These are phyloP conservation scores for Leucogyrophana mollusca DNA, from an alignment of 768 basidiomycete species.

Conservation along the genomic window DNA sequence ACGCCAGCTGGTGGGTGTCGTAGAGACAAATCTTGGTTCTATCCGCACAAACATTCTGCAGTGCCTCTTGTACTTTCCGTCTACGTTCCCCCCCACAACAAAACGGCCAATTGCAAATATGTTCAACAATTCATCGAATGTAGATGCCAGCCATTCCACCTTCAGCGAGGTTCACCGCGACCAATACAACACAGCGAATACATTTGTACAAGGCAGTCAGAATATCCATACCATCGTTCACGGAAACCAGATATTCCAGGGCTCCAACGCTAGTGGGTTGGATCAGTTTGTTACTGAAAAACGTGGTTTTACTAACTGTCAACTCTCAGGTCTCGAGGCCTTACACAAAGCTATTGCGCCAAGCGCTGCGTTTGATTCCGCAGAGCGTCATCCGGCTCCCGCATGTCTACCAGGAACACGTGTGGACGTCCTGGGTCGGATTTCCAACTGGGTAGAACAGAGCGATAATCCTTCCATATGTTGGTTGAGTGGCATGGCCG, in stretches of 20 bases:
- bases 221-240: constrained; percentile 15
- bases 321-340: constrained; percentile 9
- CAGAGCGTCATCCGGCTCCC: constrained; percentile 16
- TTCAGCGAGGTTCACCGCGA: constrained; percentile 16
- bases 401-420: constrained; percentile 23
- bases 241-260: constrained; percentile 16
- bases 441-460: constrained; percentile 15
- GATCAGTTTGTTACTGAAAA: neutral
- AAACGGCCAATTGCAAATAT: too few relatives aligned
- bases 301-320: neutral
- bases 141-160: constrained; percentile 15
- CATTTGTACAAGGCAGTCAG: constrained; percentile 11
- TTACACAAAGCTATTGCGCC: constrained; percentile 13
- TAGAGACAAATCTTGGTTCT: too few relatives aligned
- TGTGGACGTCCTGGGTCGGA: constrained; percentile 12
- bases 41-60: too few relatives aligned
- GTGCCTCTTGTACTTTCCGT: too few relatives aligned
- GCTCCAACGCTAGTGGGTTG: constrained; percentile 5
- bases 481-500: constrained; percentile 25
- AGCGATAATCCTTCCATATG: constrained; percentile 10
- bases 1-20: too few relatives aligned
- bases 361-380: constrained; percentile 18
- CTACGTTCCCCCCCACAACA: too few relatives aligned
- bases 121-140: constrained; percentile 15
- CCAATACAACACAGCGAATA: constrained; percentile 7